A percentile compares a stretch with the other conserved stretches of the same genome.
These are phyloP conservation scores for Saccharomycopsis babjevae DNA, from an alignment of 805 yeast genomes.

Conservation along the genomic window DNA sequence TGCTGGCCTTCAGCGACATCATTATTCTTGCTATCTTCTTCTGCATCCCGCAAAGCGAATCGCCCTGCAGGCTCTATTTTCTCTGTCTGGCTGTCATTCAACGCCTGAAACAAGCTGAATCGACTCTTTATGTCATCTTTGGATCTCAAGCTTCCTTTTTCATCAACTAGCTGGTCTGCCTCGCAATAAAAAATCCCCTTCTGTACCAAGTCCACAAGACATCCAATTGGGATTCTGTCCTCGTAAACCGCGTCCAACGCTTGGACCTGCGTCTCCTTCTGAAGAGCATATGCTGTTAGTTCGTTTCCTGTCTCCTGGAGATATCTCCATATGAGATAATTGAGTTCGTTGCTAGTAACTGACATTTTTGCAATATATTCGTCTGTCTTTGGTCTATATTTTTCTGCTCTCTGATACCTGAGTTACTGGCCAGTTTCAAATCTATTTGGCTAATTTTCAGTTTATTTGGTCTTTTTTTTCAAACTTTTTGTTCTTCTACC, in stretches of 20 bases:
- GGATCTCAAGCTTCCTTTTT: constrained; percentile 25
- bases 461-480: background rate
- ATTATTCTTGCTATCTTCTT: constrained; percentile 2
- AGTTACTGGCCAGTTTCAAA: no score
- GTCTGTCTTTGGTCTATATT: background rate
- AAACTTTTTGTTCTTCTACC: background rate
- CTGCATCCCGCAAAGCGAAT: constrained; percentile 25
- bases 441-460: no score
- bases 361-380: constrained; percentile 40
- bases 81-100: constrained; percentile 23
- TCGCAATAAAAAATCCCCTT: constrained; percentile 75
- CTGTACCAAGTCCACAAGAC: constrained; percentile 72
- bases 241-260: constrained; percentile 43
- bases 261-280: constrained; percentile 58
- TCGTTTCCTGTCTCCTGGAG: constrained; percentile 76
- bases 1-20: background rate
- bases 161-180: constrained; percentile 46
- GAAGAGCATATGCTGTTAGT: constrained; percentile 69
- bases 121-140: constrained; percentile 25
- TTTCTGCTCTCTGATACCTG: background rate
- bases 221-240: constrained; percentile 59
- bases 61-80: constrained; percentile 25
- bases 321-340: constrained; percentile 88
- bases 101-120: constrained; percentile 13
- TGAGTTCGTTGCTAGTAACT: constrained; percentile 70